Base-by-base conservation (phyloP, 768 basidiomycete genomes). In the Amanita thiersii region DNA sequence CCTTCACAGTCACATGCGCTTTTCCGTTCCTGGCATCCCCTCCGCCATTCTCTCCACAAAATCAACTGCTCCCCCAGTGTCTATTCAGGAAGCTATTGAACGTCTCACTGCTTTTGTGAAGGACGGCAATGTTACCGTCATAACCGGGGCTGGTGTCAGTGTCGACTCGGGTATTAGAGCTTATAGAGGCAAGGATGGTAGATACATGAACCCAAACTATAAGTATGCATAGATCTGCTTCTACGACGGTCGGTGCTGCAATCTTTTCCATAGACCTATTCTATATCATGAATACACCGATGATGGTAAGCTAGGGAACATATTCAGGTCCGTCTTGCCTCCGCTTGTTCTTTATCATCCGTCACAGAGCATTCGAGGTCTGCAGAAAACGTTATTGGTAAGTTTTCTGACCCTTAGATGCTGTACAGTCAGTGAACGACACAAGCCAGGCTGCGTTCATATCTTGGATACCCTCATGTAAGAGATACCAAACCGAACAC, bases 141-240 rank as follows among this genome's bases (percentile, higher is more conserved):
- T 97, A 41, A 92, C 90, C 0, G 92, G 92, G 2, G 94, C 94
- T 0, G 94, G 94, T 5, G 87, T 96, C 49, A 88, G 86, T 57
- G 92, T 97, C 20, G 94, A 97, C 59, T 89, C 86, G 19, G 94
- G 94, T 33, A 94, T 98, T 46, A 70, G 89, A 50, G 91, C 92
- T n/a, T 96, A 97, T 61, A 68, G 92, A 44, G 92, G 92, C 28
- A 57, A 68, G 47, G 86, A 93, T 54, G 92, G 92, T 11, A 67
- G 81, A 48, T 90, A 90, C 60, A 77, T 86, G 77, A 87, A 90
- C 53, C 86, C 85, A n/a, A 83, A 89, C 58, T 89, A 86, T 68
- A 82, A 79, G 86, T 87, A 21, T 44, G 39, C 31, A 43, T n/a
- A 30, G 32, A 47, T 28, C 14, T 42, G 18, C 14, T 46, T 38